A percentile compares a stretch with the other conserved stretches of the same genome.
These are phyloP conservation scores for Xylaria palmicola DNA, from an alignment of 495 filamentous ascomycete genomes.

Conservation along the genomic window DNA sequence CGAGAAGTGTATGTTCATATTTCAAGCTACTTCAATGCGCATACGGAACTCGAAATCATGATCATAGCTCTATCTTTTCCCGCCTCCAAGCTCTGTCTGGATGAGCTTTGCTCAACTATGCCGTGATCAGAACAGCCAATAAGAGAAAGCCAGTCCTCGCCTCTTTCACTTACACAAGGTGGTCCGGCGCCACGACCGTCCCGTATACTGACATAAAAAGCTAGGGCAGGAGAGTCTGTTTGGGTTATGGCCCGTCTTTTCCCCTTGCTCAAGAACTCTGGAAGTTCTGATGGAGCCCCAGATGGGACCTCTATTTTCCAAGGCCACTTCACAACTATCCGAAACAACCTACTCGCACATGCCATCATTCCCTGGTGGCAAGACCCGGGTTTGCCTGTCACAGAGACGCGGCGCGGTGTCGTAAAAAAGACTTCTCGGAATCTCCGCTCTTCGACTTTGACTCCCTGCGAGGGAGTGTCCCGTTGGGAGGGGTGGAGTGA, in stretches of 20 bases:
- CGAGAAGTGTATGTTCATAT: not conserved
- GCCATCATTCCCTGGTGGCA: not conserved
- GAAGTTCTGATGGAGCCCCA: slow-evolving; percentile 7
- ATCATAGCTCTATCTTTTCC: not conserved
- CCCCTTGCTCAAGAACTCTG: slow-evolving; percentile 16
- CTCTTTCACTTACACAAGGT: not conserved
- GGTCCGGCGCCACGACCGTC: not conserved
- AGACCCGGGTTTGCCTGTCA: not conserved
- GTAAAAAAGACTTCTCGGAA: slow-evolving; percentile 15
- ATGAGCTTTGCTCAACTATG: not conserved
- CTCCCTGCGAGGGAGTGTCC: not conserved
- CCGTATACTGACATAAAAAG: not conserved
- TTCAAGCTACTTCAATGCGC: not conserved
- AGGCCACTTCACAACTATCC: not conserved
- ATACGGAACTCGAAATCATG: not conserved
- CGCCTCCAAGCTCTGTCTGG: not conserved
- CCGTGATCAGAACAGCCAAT: slow-evolving; percentile 1
- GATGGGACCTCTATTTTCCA: not conserved
- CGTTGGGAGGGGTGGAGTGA: not conserved
- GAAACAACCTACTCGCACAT: not conserved
- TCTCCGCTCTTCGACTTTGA: not conserved
- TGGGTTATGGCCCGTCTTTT: not conserved
- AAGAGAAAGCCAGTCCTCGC: slow-evolving; percentile 10
- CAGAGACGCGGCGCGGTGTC: slow-evolving; percentile 5
- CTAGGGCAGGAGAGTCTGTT: not conserved